A percentile compares a stretch with the other conserved stretches of the same genome.
These are phyloP conservation scores for Strobilomyces echinocephalus DNA, from an alignment of 768 basidiomycete genomes.

Conservation along the genomic window DNA sequence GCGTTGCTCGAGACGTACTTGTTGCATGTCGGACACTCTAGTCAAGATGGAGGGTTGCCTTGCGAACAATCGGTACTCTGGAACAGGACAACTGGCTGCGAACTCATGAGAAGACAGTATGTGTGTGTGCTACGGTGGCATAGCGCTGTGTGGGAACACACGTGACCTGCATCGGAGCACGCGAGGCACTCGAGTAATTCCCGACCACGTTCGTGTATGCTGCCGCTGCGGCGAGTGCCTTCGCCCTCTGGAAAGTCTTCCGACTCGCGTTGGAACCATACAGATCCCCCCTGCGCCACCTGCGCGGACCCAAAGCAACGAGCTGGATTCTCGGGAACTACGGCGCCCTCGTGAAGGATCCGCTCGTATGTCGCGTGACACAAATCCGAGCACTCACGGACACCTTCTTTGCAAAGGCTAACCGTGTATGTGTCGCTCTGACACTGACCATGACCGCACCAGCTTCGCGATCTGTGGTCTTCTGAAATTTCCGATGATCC, in stretches of 20 bases:
- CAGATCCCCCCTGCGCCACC: no score
- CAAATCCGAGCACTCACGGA: constrained; percentile 55
- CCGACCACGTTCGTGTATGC: no score
- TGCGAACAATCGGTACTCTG: constrained; percentile 73
- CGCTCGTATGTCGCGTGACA: no score
- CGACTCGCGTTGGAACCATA: no score
- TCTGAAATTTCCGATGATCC: constrained; percentile 30
- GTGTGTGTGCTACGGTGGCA: neutral
- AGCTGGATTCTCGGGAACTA: no score
- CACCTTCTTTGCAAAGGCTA: constrained; percentile 53
- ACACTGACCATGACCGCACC: neutral
- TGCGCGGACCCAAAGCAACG: no score
- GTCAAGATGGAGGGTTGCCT: constrained; percentile 76
- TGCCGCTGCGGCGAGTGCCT: no score
- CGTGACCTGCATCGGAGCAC: constrained; percentile 22
- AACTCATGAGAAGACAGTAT: constrained; percentile 30
- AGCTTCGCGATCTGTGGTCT: constrained; percentile 48
- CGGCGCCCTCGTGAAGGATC: no score
- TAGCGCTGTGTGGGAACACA: constrained; percentile 1
- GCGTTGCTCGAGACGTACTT: constrained; percentile 52
- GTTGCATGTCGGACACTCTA: constrained; percentile 92
- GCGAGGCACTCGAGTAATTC: no score
- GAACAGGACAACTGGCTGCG: constrained; percentile 42
- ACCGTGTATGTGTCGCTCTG: neutral
- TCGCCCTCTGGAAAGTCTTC: no score